Evolutionary conservation across 768 basidiomycete genomes (phyloP).

Genomic region (Termitomyces sp.): DNA sequence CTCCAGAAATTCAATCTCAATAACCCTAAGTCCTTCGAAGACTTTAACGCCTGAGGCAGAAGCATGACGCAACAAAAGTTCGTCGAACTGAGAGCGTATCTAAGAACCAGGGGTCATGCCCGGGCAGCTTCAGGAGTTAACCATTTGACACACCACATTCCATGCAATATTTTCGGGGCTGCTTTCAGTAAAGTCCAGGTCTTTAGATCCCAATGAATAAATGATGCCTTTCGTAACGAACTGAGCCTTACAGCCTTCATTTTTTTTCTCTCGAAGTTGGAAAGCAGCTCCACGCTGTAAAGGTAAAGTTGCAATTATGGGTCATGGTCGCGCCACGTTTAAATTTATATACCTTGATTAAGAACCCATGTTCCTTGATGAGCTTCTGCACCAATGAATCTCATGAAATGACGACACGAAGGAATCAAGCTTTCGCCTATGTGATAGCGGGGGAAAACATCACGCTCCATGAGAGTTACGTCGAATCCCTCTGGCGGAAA

Average conservation of each 20-base stretch:
- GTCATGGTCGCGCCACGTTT: slow-evolving; percentile 3
- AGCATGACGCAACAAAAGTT: slow-evolving; percentile 53
- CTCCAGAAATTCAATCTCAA: slow-evolving; percentile 37
- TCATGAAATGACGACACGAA: slow-evolving; percentile 25
- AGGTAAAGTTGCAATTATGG: slow-evolving; percentile 7
- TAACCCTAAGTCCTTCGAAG: slow-evolving; percentile 41
- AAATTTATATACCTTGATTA: slow-evolving; percentile 19
- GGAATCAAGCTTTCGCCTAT: slow-evolving; percentile 31
- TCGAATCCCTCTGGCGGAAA: slow-evolving; percentile 27
- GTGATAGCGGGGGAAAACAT: slow-evolving; percentile 42
- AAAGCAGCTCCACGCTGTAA: slow-evolving; percentile 52
- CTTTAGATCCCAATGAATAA: slow-evolving; percentile 19
- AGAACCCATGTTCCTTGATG: slow-evolving; percentile 26
- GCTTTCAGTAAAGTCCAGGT: slow-evolving; percentile 51
- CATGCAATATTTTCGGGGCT: slow-evolving; percentile 46
- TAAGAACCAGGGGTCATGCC: too few species aligned
- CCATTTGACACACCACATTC: slow-evolving; percentile 48
- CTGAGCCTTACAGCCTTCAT: slow-evolving; percentile 45
- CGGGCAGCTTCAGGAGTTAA: too few species aligned
- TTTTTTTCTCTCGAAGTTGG: slow-evolving; percentile 50
- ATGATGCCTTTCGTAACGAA: neutral
- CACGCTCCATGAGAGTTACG: slow-evolving; percentile 44
- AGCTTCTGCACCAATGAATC: slow-evolving; percentile 25
- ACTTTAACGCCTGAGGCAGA: slow-evolving; percentile 38
- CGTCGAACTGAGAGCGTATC: slow-evolving; percentile 55